Base-by-base conservation (phyloP, 768 basidiomycete genomes). In the Coprinellus aureogranulatus region DNA sequence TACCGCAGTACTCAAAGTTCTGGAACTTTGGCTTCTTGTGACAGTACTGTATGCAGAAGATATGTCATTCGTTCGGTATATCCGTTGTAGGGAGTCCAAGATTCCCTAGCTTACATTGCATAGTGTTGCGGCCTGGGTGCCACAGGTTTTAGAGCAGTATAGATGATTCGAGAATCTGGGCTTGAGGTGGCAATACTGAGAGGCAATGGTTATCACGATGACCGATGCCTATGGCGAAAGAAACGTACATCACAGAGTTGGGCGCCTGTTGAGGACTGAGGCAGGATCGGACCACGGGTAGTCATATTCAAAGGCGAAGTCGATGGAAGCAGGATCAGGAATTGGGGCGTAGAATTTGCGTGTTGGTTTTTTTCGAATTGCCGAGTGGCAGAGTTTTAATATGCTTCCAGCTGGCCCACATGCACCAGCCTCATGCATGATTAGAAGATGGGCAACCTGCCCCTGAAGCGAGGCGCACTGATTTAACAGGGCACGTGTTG, bases 1-100 rank as follows among this genome's bases (percentile, higher is more conserved):
- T 83, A 54, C 87, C 83, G 58, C 87, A 88, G 62, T 78, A 88
- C 51, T 82, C 80, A 62, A 83, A 82, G 60, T 73, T 77, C 61
- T 76, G 79, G 63, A 79, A 83, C 67, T 85, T 88, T 4, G 84
- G 82, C 59, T 81, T 83, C 65, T 77, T 76, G 59, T 82, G 79
- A 63, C 87, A 88, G 59, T 80, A 71, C 81, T 82, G 47, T 30
- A 54, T 10, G 48, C 26, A 30, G 11, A 18, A 6, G 14, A 22
- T 44, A 10, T 16, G 20, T 44, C 41, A n/a, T 16, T 6, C 6
- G 16, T 8, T n/a, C 6, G 6, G 10, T 5, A 44, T 44, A 34
- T 22, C 18, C n/a, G n/a, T n/a, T n/a, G n/a, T n/a, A n/a, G n/a
- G 47, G 41, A 34, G 16, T 27, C 42, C 30, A 45, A 40, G 14